A percentile compares a stretch with the other conserved stretches of the same genome.
Evolutionary conservation across 805 yeast genomes (phyloP).

Genomic region (Spathaspora gorwiae): DNA sequence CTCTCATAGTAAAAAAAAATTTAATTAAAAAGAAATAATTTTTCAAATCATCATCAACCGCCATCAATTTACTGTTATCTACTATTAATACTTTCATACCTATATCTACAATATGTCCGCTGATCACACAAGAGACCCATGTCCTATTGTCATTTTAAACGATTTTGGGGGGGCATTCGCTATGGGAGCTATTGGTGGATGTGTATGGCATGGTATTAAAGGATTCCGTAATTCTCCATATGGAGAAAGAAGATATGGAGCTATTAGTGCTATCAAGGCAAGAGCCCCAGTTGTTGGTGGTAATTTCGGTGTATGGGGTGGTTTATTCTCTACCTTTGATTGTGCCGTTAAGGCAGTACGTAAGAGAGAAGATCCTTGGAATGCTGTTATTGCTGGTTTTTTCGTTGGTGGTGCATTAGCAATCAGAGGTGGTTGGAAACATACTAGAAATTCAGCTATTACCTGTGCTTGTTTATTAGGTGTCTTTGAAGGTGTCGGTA

Average conservation of each 20-base stretch:
- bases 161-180: slow-evolving; percentile 99
- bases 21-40: neutral
- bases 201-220: slow-evolving; percentile 97
- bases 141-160: slow-evolving; percentile 92
- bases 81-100: too few species aligned
- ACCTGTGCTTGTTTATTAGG: slow-evolving; percentile 97
- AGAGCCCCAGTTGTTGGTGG: slow-evolving; percentile 99
- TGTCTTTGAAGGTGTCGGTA: slow-evolving; percentile 96
- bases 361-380: slow-evolving; percentile 98
- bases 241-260: slow-evolving; percentile 92
- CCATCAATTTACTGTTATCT: too few species aligned
- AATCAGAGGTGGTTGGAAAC: slow-evolving; percentile 98
- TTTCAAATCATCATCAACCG: neutral
- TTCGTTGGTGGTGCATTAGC: slow-evolving; percentile 98
- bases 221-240: slow-evolving; percentile 97
- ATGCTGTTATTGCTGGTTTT: slow-evolving; percentile 96
- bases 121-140: slow-evolving; percentile 98
- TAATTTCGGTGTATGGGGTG: slow-evolving; percentile 99
- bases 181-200: slow-evolving; percentile 99
- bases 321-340: slow-evolving; percentile 90
- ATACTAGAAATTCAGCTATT: slow-evolving; percentile 92
- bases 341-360: slow-evolving; percentile 93
- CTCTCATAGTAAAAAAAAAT: neutral
- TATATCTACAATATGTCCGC: slow-evolving; percentile 57
- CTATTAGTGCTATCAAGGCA: slow-evolving; percentile 84